Conservation (phyloP, 2,329 filamentous ascomycete genomes). For the Pyrenophora tritici-repentis region DNA sequence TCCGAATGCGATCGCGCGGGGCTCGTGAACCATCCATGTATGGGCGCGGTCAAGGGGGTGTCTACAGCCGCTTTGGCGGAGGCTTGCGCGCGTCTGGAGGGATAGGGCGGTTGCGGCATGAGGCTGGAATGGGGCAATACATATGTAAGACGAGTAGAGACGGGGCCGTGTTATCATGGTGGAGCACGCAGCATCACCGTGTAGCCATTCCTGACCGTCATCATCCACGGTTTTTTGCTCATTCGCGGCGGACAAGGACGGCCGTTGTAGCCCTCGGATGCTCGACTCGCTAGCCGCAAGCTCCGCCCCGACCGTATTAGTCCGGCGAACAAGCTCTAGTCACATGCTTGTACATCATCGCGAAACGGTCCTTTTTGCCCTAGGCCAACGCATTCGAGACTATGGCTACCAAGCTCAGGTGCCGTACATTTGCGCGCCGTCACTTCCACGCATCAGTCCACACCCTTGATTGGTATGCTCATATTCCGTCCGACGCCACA, state of each 20-base stretch:
- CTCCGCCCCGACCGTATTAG: no score
- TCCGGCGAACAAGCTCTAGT: neutral
- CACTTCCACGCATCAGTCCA: no score
- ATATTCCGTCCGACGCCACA: no score
- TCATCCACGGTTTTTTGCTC: neutral
- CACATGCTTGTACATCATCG: neutral
- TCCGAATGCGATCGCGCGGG: constrained; percentile 39
- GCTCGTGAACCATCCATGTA: constrained; percentile 40
- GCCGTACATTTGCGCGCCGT: no score
- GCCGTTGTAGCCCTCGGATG: constrained; percentile 2
- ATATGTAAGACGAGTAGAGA: constrained; percentile 2
- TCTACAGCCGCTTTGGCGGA: constrained; percentile 12
- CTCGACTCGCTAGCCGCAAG: no score
- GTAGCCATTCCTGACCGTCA: neutral
- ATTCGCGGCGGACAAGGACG: no score
- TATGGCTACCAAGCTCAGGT: no score
- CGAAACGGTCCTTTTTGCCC: no score
- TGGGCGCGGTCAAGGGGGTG: constrained; percentile 35
- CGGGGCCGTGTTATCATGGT: constrained; percentile 2
- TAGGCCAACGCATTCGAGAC: no score
- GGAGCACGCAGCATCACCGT: neutral
- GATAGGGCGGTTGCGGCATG: constrained; percentile 26
- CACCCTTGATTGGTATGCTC: no score
- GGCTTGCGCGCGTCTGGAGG: constrained; percentile 16
- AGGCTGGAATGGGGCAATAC: constrained; percentile 12